Evolutionary conservation across 202 grass and related monocot genomes (phyloP), one percentile per base, ranked within the genome.

Genomic region (Dendrocalamus latiflorus): DNA sequence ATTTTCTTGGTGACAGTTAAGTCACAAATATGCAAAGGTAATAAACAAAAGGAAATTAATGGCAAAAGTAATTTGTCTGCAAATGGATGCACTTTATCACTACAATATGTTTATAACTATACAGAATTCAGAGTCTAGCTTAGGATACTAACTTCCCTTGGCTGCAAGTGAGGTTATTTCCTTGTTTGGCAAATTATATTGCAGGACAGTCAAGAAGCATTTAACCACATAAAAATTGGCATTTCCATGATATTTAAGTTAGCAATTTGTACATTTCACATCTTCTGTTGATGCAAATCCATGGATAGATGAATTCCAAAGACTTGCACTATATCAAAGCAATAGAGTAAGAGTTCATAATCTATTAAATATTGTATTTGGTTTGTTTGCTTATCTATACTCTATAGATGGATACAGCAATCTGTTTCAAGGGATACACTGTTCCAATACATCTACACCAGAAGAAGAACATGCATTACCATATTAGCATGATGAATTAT

Each of bases 401-500:
- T 34, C 6, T 78, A 12, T 39, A 41, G 12, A 17, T 50, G 43
- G n/a, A 37, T 42, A 41, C 33, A 43, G 10, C 13, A 62, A 64
- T 25, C 5, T 53, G 50, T 15, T 73, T 4, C 18, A 53, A 47
- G 4, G 25, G 17, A 36, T 72, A 10, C 26, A n/a, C 8, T 6
- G 26, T 72, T 33, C 16, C 47, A 72, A 82, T 1, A 74, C 16
- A 39, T 53, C 56, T 62, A 50, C 14, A 82, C 26, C 28, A n/a
- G n/a, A n/a, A 48, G 37, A 38, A 43, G 68, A 85, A 68, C 25
- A 68, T 70, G 39, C 42, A 85, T 71, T 21, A 83, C 20, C 56
- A 81, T 34, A 72, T 77, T 80, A 83, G 44, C 33, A 66, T 26
- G 37, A 80, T 51, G 51, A 75, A 30, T 24, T 67, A 71, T 26